Percentiles rank a stretch among this genome's conserved stretches.
Conservation (phyloP, 176 grass and related monocot genomes). For the Pharus latifolius region DNA sequence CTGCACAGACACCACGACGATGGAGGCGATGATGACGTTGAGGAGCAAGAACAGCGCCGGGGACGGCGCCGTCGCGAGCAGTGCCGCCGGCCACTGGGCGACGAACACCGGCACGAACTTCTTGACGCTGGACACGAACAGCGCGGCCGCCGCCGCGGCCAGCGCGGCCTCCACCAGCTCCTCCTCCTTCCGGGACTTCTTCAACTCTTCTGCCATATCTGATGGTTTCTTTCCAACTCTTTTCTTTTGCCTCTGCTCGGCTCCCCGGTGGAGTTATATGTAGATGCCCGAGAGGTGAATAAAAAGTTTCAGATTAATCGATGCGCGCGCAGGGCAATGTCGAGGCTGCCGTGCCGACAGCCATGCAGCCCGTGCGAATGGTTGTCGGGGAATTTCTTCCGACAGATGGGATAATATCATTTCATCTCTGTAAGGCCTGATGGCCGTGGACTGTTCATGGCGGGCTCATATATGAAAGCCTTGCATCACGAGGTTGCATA, state of each 20-base stretch:
- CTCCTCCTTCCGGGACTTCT: constrained; percentile 47
- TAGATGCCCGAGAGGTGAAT: not conserved
- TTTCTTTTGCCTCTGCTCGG: not conserved
- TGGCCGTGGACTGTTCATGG: not conserved
- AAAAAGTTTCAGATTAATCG: constrained; percentile 20
- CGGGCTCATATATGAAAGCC: too few relatives aligned
- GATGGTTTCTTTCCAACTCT: not conserved
- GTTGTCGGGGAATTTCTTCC: constrained; percentile 33
- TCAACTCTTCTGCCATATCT: constrained; percentile 31
- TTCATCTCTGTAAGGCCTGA: not conserved
- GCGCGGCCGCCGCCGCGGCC: constrained; percentile 50
- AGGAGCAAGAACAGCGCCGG: constrained; percentile 69
- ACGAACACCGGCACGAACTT: constrained; percentile 39
- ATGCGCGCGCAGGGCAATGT: constrained; percentile 19
- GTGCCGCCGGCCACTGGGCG: constrained; percentile 8
- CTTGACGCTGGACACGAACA: constrained; percentile 66
- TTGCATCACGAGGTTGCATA: too few relatives aligned
- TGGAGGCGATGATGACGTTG: constrained; percentile 79
- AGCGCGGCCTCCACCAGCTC: constrained; percentile 71
- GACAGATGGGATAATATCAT: constrained; percentile 12
- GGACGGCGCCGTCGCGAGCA: constrained; percentile 35
- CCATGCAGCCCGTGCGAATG: constrained; percentile 12
- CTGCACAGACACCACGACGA: constrained; percentile 58
- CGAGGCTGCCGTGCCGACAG: constrained; percentile 34
- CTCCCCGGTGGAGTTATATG: constrained; percentile 10